Conservation (phyloP, 352 stramenopile genomes). For the Phytophthora sojae region DNA sequence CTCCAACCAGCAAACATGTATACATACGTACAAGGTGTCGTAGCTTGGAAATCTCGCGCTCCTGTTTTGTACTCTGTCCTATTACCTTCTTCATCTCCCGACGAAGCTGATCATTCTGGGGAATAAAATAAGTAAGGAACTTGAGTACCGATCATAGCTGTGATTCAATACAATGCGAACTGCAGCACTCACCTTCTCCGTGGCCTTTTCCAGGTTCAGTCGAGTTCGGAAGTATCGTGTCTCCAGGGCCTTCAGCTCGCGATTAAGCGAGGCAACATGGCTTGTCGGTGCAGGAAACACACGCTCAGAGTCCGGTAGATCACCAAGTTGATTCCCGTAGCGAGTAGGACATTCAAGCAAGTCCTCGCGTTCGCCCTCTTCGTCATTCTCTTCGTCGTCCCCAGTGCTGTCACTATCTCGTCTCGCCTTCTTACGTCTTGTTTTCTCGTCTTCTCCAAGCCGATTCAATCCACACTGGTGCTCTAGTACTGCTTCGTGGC, state of each 20-base stretch:
- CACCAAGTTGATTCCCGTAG: constrained; percentile 29
- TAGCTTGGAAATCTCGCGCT: constrained; percentile 72
- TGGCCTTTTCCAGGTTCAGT: constrained; percentile 70
- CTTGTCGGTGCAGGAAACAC: constrained; percentile 55
- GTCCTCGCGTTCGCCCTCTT: constrained; percentile 12
- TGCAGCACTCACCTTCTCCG: constrained; percentile 52
- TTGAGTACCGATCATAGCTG: neutral
- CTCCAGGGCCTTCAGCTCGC: constrained; percentile 78
- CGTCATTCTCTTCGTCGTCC: constrained; percentile 7
- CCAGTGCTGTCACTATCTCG: constrained; percentile 1
- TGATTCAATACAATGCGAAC: neutral
- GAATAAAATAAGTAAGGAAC: neutral
- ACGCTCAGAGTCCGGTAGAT: constrained; percentile 41
- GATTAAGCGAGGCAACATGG: constrained; percentile 65
- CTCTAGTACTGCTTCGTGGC: neutral
- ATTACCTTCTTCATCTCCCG: constrained; percentile 57
- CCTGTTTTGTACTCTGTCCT: constrained; percentile 46
- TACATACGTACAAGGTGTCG: constrained; percentile 52
- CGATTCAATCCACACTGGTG: constrained; percentile 4
- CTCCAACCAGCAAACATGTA: neutral
- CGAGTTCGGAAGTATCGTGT: constrained; percentile 83
- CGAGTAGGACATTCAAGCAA: constrained; percentile 1
- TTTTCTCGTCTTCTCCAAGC: constrained; percentile 3
- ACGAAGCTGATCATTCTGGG: constrained; percentile 65
- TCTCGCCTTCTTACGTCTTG: neutral